Conservation (phyloP, 768 basidiomycete species). For the Tylopilus sp. region DNA sequence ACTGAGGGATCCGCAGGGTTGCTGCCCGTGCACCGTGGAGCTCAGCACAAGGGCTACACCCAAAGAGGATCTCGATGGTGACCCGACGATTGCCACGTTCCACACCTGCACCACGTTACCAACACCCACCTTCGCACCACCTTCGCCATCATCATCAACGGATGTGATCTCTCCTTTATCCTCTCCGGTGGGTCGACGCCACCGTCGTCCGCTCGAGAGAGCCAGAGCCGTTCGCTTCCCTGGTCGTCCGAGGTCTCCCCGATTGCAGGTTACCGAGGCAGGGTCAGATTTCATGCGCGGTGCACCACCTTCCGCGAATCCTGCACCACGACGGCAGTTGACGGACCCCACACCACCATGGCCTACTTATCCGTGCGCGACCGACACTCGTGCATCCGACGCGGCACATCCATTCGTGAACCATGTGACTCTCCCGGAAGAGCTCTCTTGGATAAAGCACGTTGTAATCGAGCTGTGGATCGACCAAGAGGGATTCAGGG, state of each 20-base stretch:
- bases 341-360: constrained; percentile 3
- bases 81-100: constrained; percentile 21
- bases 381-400: constrained; percentile 2
- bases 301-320: neutral
- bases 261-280: constrained; percentile 14
- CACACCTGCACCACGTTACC: constrained; percentile 27
- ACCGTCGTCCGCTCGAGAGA: constrained; percentile 32
- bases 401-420: constrained; percentile 10
- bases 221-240: constrained; percentile 31
- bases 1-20: constrained; percentile 14
- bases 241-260: constrained; percentile 25
- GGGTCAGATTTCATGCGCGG: constrained; percentile 9
- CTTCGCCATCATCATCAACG: constrained; percentile 28
- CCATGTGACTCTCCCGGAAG: constrained; percentile 31
- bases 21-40: constrained; percentile 11
- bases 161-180: constrained; percentile 22
- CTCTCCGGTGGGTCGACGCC: constrained; percentile 18
- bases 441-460: constrained; percentile 52
- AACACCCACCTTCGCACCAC: constrained; percentile 27
- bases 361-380: constrained; percentile 4
- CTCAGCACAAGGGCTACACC: constrained; percentile 7
- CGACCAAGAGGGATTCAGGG: constrained; percentile 82
- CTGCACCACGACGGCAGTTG: constrained; percentile 12
- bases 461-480: constrained; percentile 62
- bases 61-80: constrained; percentile 20